Conservation (phyloP, 2,329 filamentous ascomycete genomes). For the Cercospora zeina region DNA sequence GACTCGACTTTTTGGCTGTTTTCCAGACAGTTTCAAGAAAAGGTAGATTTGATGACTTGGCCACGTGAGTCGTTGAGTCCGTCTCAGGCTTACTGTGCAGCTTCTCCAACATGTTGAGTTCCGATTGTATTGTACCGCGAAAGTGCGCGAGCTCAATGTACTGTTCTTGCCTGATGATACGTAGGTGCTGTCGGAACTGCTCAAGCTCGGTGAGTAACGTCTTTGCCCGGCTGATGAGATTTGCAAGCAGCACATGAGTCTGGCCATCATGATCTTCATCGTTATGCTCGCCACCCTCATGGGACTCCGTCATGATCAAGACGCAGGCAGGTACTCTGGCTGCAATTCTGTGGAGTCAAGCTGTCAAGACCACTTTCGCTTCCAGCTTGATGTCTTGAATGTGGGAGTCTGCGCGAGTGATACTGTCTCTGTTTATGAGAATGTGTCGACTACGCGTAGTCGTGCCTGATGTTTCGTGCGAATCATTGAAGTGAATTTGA, state of each 20-base stretch:
- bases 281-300: not conserved
- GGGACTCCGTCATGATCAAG: conserved; percentile 9
- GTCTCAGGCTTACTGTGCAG: conserved; percentile 33
- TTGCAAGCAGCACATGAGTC: conserved; percentile 23
- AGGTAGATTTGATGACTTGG: conserved; percentile 65
- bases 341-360: not conserved
- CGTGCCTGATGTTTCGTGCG: not conserved
- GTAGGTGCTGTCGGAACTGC: conserved; percentile 42
- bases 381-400: not conserved
- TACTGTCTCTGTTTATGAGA: not conserved
- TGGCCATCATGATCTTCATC: conserved; percentile 2
- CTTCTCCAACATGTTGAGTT: conserved; percentile 38
- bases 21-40: conserved; percentile 66
- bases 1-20: conserved; percentile 58
- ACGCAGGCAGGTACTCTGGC: not conserved
- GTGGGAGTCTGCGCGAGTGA: not conserved
- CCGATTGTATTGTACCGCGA: conserved; percentile 40
- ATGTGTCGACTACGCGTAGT: not conserved
- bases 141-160: conserved; percentile 42
- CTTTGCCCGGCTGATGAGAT: conserved; percentile 44
- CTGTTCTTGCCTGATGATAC: conserved; percentile 41
- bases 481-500: conserved; percentile 8
- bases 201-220: conserved; percentile 46
- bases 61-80: conserved; percentile 50
- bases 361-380: not conserved